Conservation (phyloP, 257 asterid genomes). For the Ehretia macrophylla region DNA sequence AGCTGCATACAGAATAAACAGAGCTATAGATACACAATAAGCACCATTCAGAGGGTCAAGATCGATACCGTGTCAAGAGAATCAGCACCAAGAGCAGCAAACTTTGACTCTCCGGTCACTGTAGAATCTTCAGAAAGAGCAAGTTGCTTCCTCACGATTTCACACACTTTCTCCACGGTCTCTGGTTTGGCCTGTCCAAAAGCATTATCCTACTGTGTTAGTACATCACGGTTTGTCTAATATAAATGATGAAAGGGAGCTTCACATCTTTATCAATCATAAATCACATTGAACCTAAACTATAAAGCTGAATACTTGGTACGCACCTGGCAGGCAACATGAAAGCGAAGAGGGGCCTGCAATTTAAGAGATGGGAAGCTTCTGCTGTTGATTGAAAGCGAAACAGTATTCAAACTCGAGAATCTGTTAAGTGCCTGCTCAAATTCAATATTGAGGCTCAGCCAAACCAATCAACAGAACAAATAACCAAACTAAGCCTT, state of each 20-base stretch:
- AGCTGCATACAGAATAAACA: no score
- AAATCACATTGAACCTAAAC: neutral
- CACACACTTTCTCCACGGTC: constrained; percentile 75
- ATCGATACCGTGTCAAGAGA: constrained; percentile 86
- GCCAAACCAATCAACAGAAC: neutral
- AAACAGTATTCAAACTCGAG: constrained; percentile 25
- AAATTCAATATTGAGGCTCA: constrained; percentile 3
- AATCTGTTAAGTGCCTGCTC: constrained; percentile 21
- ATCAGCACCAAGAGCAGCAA: constrained; percentile 83
- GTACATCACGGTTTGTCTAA: neutral
- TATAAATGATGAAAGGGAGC: neutral
- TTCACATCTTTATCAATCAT: neutral
- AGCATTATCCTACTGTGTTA: constrained; percentile 2
- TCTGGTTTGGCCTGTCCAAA: constrained; percentile 76
- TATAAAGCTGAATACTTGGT: neutral
- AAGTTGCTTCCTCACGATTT: constrained; percentile 82
- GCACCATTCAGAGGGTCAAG: no score
- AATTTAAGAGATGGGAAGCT: constrained; percentile 33
- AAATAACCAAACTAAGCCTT: neutral
- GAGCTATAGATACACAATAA: no score
- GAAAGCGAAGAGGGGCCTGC: constrained; percentile 48
- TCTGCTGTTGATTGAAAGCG: constrained; percentile 27
- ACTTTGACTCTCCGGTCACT: constrained; percentile 71
- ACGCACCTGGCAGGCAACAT: constrained; percentile 57
- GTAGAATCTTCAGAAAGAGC: constrained; percentile 61